phyloP scores from a whole-genome alignment of 345 rosid genomes.

The Physaria fendleri region DNA sequence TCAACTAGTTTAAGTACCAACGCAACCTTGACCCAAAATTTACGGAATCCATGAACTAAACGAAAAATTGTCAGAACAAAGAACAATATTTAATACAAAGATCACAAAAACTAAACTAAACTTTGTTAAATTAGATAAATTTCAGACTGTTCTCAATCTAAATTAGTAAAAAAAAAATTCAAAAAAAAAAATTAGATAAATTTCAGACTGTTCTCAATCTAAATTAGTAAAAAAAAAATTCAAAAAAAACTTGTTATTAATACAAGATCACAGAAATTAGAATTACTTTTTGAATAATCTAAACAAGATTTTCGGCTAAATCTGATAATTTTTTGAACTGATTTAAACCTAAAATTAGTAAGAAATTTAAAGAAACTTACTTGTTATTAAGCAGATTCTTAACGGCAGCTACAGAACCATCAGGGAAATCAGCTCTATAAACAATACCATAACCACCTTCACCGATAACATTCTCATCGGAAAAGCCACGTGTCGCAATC shows the following conservation, averaged over 20 bases:
- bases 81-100: slow-evolving; percentile 16
- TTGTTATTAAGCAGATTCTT: slow-evolving; percentile 86
- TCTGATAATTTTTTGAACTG: background rate
- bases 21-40: slow-evolving; percentile 32
- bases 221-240: background rate
- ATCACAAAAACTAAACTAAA: too few relatives aligned
- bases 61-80: slow-evolving; percentile 12
- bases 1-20: slow-evolving; percentile 17
- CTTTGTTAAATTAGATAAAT: too few relatives aligned
- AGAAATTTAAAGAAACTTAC: slow-evolving; percentile 23
- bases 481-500: slow-evolving; percentile 71
- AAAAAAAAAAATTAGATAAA: background rate
- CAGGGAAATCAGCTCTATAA: slow-evolving; percentile 60
- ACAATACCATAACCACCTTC: slow-evolving; percentile 98
- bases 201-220: background rate
- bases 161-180: background rate
- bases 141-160: background rate
- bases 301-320: too few relatives aligned
- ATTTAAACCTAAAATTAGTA: background rate
- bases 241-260: background rate
- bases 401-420: slow-evolving; percentile 82
- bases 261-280: too few relatives aligned
- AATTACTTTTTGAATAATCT: too few relatives aligned
- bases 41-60: slow-evolving; percentile 28
- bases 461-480: slow-evolving; percentile 77